Evolutionary conservation across 768 basidiomycete genomes (phyloP).

Genomic region (Rhodosporidiobolus sp.): DNA sequence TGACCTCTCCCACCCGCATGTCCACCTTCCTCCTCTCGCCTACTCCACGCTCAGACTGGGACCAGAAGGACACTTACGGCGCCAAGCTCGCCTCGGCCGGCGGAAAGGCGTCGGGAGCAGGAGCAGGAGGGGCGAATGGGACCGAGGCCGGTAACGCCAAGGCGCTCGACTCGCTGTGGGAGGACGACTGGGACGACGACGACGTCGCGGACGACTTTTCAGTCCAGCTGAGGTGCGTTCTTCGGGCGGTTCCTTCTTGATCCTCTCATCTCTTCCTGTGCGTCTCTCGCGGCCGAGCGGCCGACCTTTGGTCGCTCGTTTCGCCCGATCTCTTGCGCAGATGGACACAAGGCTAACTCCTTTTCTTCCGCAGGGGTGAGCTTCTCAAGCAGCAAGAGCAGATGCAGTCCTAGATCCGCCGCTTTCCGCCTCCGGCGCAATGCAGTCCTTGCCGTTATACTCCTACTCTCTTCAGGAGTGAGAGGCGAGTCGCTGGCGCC

Average conservation of each 20-base stretch:
- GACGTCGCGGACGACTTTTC: conserved; percentile 98
- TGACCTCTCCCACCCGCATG: background rate
- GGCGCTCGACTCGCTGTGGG: conserved; percentile 90
- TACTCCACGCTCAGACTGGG: conserved; percentile 38
- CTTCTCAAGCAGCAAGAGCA: conserved; percentile 35
- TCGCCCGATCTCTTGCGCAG: too few relatives aligned
- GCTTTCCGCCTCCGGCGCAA: background rate
- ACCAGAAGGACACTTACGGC: conserved; percentile 39
- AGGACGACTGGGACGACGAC: conserved; percentile 99
- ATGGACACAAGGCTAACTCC: background rate
- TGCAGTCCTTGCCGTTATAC: background rate
- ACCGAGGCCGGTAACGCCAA: conserved; percentile 68
- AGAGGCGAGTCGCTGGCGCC: too few relatives aligned
- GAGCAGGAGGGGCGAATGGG: background rate
- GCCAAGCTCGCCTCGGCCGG: conserved; percentile 39
- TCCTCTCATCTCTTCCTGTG: background rate
- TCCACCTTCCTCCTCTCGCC: background rate
- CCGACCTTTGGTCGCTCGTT: background rate
- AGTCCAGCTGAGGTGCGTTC: conserved; percentile 79
- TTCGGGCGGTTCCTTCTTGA: background rate
- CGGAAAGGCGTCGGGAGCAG: conserved; percentile 57
- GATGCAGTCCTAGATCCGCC: conserved; percentile 38
- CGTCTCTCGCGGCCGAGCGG: background rate
- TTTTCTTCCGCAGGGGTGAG: conserved; percentile 31
- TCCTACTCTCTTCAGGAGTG: conserved; percentile 14